Evolutionary conservation across 495 filamentous ascomycete genomes (phyloP), one percentile per base, ranked within the genome.

Genomic region (Lentithecium fluviatile): DNA sequence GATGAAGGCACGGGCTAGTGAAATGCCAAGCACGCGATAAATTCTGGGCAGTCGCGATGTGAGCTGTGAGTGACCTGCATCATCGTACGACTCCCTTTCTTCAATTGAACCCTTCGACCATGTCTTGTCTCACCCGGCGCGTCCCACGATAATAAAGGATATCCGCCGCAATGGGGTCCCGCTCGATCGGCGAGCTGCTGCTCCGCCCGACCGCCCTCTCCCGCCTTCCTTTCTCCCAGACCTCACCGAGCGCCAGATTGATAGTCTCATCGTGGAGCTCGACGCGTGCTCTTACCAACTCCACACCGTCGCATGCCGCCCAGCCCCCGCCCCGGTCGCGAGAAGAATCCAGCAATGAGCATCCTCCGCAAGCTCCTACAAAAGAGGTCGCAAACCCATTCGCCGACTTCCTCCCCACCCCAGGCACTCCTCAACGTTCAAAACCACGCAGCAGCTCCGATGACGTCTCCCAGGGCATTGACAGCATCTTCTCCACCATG

Each of bases 131-230:
- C 23, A 13, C 53, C 23, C 46, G 23, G 29, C 29, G 3, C 53
- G 11, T 19, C 21, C 21, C 40, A 43, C 13, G 19, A 43, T n/a
- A 34, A 47, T 10, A 48, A 36, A 32, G 36, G 15, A 51, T 50
- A 26, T 17, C 19, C 29, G 20, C 19, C 24, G 45, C 24, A 12
- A 62, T 62, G 59, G 59, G 52, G 29, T 56, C 59, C 51, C 60
- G 61, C 47, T 47, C 12, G 2, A 23, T 59, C 32, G 36, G 59
- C 42, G 43, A 42, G 52, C 52, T 56, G 5, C 55, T 65, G n/a
- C 56, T 65, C 37, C 62, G 56, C 6, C 58, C 58, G 13, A 17
- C 47, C 15, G 17, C 58, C 15, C 58, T 61, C 49, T 20, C 23
- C 47, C 47, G 49, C 38, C 19, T 38, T 17, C 38, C 42, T 36